Percentiles rank a stretch among this genome's conserved stretches.
Conservation (phyloP, 2,329 filamentous ascomycete genomes). For the Domatiomyces catenatus region DNA sequence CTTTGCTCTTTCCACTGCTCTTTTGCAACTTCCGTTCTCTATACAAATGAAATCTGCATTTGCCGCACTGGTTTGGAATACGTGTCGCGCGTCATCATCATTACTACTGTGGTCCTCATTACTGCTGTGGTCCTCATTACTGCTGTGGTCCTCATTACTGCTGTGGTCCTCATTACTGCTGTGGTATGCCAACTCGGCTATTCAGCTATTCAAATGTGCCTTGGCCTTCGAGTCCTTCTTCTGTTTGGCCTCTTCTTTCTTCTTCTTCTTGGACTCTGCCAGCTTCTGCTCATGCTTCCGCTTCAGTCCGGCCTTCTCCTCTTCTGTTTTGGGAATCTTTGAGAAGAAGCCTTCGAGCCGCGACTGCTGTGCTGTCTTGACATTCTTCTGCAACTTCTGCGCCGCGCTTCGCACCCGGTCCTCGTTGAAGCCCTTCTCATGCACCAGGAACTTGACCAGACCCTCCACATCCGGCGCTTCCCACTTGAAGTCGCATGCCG, state of each 20-base stretch:
- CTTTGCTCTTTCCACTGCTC: no score
- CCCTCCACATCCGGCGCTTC: slow-evolving; percentile 83
- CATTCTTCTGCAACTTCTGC: slow-evolving; percentile 67
- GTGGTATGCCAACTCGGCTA: not conserved
- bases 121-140: no score
- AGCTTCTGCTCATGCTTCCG: slow-evolving; percentile 86
- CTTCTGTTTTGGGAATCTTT: slow-evolving; percentile 71
- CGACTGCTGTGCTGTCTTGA: slow-evolving; percentile 81
- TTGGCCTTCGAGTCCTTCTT: slow-evolving; percentile 85
- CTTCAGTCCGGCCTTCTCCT: slow-evolving; percentile 72
- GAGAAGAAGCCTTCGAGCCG: slow-evolving; percentile 96
- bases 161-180: no score
- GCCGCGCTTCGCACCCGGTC: slow-evolving; percentile 74
- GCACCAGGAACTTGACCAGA: slow-evolving; percentile 74
- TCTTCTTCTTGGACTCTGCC: slow-evolving; percentile 86
- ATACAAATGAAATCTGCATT: no score
- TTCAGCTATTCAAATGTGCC: slow-evolving; percentile 43
- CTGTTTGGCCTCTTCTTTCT: slow-evolving; percentile 85
- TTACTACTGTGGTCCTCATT: no score
- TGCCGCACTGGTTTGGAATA: no score
- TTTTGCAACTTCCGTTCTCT: not conserved
- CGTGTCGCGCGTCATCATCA: no score
- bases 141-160: no score
- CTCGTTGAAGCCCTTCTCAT: slow-evolving; percentile 93
- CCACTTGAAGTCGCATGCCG: slow-evolving; percentile 95